A percentile compares a stretch with the other conserved stretches of the same genome.
phyloP scores from a whole-genome alignment of 176 grass and related monocot species.

The Aegilops umbellulata region DNA sequence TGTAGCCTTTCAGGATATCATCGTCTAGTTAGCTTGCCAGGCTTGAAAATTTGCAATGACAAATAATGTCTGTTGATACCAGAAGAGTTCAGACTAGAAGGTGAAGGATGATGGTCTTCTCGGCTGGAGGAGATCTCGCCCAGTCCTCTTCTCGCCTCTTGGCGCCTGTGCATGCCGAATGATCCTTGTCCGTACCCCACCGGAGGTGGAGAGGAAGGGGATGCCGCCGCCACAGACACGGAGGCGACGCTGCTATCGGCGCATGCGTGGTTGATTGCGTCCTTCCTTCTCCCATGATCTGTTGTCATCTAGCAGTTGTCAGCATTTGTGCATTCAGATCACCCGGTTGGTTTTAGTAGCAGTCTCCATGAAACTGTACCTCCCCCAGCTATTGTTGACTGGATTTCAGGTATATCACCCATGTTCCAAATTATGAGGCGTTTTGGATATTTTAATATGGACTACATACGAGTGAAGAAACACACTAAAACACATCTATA shows the following conservation, averaged over 20 bases:
- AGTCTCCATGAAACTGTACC: background rate
- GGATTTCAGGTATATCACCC: too few relatives aligned
- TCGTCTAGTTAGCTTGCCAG: background rate
- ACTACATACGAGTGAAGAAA: too few relatives aligned
- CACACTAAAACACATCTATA: too few relatives aligned
- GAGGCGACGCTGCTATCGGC: background rate
- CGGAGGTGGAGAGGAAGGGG: conserved; percentile 7
- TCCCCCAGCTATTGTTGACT: too few relatives aligned
- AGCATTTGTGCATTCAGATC: background rate
- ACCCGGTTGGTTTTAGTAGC: background rate
- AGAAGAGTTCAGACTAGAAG: background rate
- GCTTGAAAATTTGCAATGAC: background rate
- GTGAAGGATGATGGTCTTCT: background rate
- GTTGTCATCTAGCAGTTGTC: conserved; percentile 10
- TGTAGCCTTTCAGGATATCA: background rate
- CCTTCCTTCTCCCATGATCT: background rate
- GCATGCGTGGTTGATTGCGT: background rate
- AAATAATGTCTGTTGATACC: background rate
- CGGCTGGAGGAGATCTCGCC: background rate
- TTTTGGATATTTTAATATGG: too few relatives aligned
- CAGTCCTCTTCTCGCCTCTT: background rate
- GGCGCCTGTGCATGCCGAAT: background rate
- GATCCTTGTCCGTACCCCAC: background rate
- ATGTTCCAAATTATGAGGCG: too few relatives aligned
- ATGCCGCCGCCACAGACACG: background rate